Conservation (phyloP, 2,329 filamentous ascomycete species). For the Didymella segeticola region DNA sequence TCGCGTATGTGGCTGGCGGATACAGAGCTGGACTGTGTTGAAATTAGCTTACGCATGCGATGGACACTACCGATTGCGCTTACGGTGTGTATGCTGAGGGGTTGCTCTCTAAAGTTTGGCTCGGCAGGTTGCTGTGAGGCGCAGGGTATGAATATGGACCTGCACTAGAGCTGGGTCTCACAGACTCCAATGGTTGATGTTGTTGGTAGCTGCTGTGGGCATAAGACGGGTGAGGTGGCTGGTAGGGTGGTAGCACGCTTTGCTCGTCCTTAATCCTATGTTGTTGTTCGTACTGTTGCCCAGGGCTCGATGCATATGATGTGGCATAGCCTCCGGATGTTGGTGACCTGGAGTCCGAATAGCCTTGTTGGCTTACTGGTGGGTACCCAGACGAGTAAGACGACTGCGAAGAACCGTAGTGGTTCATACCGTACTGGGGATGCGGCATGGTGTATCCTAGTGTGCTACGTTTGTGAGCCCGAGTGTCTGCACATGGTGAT, state of each 20-base stretch:
- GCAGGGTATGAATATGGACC: slow-evolving; percentile 44
- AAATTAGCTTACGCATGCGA: not conserved
- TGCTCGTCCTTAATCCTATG: slow-evolving; percentile 40
- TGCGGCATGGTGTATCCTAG: slow-evolving; percentile 51
- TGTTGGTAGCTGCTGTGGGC: slow-evolving; percentile 45
- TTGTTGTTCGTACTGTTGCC: slow-evolving; percentile 31
- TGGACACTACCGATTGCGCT: not conserved
- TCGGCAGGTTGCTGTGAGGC: slow-evolving; percentile 39
- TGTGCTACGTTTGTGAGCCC: slow-evolving; percentile 40
- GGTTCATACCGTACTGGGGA: slow-evolving; percentile 48
- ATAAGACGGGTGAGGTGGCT: slow-evolving; percentile 33
- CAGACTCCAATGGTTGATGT: slow-evolving; percentile 36
- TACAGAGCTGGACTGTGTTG: slow-evolving; percentile 39
- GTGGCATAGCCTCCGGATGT: slow-evolving; percentile 38
- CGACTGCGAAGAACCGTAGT: slow-evolving; percentile 42
- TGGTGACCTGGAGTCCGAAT: slow-evolving; percentile 37
- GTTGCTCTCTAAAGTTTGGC: slow-evolving; percentile 37
- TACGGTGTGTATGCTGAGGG: slow-evolving; percentile 44
- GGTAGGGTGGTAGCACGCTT: slow-evolving; percentile 40
- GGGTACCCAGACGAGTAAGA: slow-evolving; percentile 45
- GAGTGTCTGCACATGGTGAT: not conserved
- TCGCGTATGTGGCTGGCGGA: slow-evolving; percentile 43
- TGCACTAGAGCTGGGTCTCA: slow-evolving; percentile 38
- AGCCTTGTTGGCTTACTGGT: slow-evolving; percentile 37
- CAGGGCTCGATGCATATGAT: slow-evolving; percentile 38